Conservation (phyloP, 2,329 filamentous ascomycete genomes). For the Cadophora gregata region DNA sequence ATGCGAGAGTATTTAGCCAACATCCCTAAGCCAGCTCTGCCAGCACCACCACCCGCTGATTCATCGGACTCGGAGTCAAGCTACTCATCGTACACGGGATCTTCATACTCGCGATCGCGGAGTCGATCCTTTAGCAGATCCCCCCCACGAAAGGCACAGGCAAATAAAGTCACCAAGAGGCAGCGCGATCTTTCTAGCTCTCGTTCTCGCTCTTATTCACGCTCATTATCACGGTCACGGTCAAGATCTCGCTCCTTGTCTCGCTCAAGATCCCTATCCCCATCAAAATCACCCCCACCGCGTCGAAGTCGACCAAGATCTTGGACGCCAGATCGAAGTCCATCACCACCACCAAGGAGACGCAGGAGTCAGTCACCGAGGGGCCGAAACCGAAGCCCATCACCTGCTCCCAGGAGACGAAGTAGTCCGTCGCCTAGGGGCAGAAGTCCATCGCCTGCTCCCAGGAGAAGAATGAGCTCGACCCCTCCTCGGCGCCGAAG, state of each 20-base stretch:
- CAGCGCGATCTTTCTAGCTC: slow-evolving; percentile 24
- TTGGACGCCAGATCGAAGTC: slow-evolving; percentile 20
- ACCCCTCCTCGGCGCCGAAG: slow-evolving; percentile 12
- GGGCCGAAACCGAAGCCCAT: slow-evolving; percentile 39
- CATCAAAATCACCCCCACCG: slow-evolving; percentile 34
- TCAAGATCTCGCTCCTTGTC: slow-evolving; percentile 24
- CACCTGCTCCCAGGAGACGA: slow-evolving; percentile 10
- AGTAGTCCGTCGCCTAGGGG: slow-evolving; percentile 28
- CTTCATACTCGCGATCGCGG: slow-evolving; percentile 58
- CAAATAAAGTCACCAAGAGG: slow-evolving; percentile 9
- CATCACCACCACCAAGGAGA: slow-evolving; percentile 8
- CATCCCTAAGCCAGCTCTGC: slow-evolving; percentile 82
- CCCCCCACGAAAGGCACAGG: slow-evolving; percentile 17
- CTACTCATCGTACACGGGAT: slow-evolving; percentile 76
- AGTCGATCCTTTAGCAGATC: slow-evolving; percentile 38
- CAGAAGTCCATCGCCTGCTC: slow-evolving; percentile 32
- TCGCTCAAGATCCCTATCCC: slow-evolving; percentile 19
- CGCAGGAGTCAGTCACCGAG: slow-evolving; percentile 26
- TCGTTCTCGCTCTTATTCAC: slow-evolving; percentile 21
- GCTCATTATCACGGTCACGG: slow-evolving; percentile 28
- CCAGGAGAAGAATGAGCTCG: slow-evolving; percentile 15
- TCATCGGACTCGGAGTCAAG: slow-evolving; percentile 74
- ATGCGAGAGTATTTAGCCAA: slow-evolving; percentile 93
- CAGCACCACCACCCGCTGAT: slow-evolving; percentile 63
- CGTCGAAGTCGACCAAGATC: slow-evolving; percentile 23